Evolutionary conservation across 2,329 filamentous ascomycete genomes (phyloP).

Genomic region (Pseudogymnoascus sp.): DNA sequence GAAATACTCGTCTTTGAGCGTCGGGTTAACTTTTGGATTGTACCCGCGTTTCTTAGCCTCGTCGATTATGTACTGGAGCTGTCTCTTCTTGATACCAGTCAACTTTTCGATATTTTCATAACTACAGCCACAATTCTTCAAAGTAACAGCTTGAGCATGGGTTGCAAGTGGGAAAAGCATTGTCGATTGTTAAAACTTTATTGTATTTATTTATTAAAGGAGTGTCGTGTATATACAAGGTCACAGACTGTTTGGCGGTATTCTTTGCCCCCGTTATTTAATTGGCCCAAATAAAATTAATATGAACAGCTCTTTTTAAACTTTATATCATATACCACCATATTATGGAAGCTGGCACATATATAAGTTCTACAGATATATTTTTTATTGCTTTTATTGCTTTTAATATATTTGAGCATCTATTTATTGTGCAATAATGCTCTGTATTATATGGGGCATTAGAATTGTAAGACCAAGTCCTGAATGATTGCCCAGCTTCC

Average conservation of each 20-base stretch:
- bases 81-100: not conserved
- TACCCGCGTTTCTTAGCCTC: conserved; percentile 5
- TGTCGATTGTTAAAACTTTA: not conserved
- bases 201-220: not conserved
- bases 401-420: not conserved
- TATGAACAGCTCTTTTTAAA: not conserved
- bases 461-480: not conserved
- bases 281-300: not conserved
- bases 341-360: not conserved
- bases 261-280: not conserved
- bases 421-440: not conserved
- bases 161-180: conserved; percentile 3
- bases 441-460: not conserved
- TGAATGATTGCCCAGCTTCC: not conserved
- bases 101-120: not conserved
- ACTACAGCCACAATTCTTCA: not conserved
- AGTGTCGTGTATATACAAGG: not conserved
- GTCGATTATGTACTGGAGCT: conserved; percentile 5
- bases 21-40: not conserved
- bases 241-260: not conserved
- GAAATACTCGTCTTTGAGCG: conserved; percentile 6
- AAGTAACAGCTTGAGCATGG: not conserved
- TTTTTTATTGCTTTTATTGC: not conserved
- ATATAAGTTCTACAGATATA: not conserved
- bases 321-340: not conserved